phyloP scores from a whole-genome alignment of 768 basidiomycete genomes.

The Boletus reticulatus region DNA sequence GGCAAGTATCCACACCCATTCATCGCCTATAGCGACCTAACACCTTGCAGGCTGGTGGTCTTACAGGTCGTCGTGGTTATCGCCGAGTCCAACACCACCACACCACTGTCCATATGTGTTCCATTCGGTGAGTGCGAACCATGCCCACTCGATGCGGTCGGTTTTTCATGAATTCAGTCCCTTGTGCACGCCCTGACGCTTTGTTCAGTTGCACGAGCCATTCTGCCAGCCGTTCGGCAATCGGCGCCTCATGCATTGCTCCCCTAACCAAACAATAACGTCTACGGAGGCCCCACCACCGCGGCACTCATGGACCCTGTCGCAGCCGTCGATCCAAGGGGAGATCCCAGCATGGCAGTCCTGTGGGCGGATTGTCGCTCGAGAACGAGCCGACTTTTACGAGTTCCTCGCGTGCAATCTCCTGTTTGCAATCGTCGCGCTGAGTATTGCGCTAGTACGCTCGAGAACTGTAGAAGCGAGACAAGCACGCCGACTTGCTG shows the following conservation, averaged over 20 bases:
- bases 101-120: slow-evolving; percentile 35
- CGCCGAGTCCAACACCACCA: slow-evolving; percentile 4
- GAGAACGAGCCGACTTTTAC: slow-evolving; percentile 84
- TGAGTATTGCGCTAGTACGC: slow-evolving; percentile 65
- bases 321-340: slow-evolving; percentile 30
- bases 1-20: slow-evolving; percentile 1
- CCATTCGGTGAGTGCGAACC: slow-evolving; percentile 60
- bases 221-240: slow-evolving; percentile 97
- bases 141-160: slow-evolving; percentile 62
- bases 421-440: slow-evolving; percentile 62
- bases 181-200: slow-evolving; percentile 3
- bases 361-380: slow-evolving; percentile 79
- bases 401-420: slow-evolving; percentile 89
- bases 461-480: slow-evolving; percentile 65
- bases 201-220: slow-evolving; percentile 71
- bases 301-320: slow-evolving; percentile 12
- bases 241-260: slow-evolving; percentile 83
- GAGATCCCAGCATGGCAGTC: slow-evolving; percentile 88
- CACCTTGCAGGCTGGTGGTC: slow-evolving; percentile 12
- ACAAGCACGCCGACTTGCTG: slow-evolving; percentile 82
- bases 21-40: background rate
- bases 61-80: slow-evolving; percentile 7
- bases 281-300: slow-evolving; percentile 17
- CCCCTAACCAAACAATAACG: slow-evolving; percentile 33
- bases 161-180: slow-evolving; percentile 22